Evolutionary conservation across 805 yeast genomes (phyloP), one percentile per base, ranked within the genome.

Genomic region (Cyberlindnera bimundalis): DNA sequence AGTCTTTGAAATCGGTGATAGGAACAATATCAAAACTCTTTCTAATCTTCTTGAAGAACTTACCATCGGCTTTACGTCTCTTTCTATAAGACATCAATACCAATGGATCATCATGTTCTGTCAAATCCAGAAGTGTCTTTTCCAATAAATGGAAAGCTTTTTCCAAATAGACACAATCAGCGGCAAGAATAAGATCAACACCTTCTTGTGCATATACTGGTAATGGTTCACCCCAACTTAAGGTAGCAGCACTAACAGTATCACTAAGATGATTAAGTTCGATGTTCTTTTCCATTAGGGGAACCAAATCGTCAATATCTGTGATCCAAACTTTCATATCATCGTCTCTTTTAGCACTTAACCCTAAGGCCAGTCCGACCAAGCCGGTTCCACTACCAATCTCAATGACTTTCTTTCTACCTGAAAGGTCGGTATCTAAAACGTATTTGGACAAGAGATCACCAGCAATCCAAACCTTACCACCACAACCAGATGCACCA

Each of bases 401-500:
- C 47, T 77, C 83, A 11, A 77, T 51, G 5, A 75, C 62, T 26
- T 62, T 63, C 26, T 48, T 53, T 30, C 53, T 46, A 10, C 46
- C 47, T 5, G 37, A 19, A 1, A 48, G 27, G 5, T 48, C 48
- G 15, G 44, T 45, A 31, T 61, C 65, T 2, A 67, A 37, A 8
- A 74, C 45, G 43, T 74, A 77, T 29, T 71, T 61, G 12, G 79
- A 66, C 15, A 77, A 59, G 33, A 76, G 59, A 40, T 76, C 78
- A 14, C 82, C 83, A 9, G 82, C 80, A 2, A 78, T 66, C 83
- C 83, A 77, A 5, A 77, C 63, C 42, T 74, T 71, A 3, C 83
- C 83, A n/a, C 83, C 83, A 55, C 82, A 78, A 2, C 83, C 83
- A 5, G 68, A 55, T 1, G 68, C 74, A 7, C 82, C 82, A 29